These are phyloP conservation scores for Oxalis stricta DNA, from an alignment of 441 rosid species.

Conservation along the genomic window DNA sequence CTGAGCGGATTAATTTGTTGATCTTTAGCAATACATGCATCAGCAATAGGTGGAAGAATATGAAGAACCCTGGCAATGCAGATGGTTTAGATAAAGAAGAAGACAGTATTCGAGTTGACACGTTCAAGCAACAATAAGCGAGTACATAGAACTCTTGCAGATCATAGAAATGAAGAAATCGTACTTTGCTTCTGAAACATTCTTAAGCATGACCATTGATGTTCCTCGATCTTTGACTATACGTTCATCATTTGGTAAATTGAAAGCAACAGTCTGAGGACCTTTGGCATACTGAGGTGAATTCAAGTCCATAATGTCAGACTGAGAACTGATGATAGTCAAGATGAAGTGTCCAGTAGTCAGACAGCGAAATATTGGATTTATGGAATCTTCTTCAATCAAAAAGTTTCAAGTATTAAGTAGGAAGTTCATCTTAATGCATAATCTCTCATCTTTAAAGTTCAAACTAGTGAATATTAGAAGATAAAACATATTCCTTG, in stretches of 20 bases:
- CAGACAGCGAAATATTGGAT: too few relatives aligned
- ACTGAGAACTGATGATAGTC: too few relatives aligned
- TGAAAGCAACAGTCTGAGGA: conserved; percentile 94
- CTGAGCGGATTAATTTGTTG: conserved; percentile 78
- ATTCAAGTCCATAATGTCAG: too few relatives aligned
- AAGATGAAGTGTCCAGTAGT: too few relatives aligned
- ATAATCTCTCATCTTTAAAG: too few relatives aligned
- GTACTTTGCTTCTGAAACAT: conserved; percentile 84
- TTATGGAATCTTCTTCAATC: too few relatives aligned
- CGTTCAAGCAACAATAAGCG: conserved; percentile 8
- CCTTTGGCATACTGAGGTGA: conserved; percentile 77
- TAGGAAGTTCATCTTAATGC: too few relatives aligned
- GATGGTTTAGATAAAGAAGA: too few relatives aligned
- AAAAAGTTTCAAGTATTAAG: too few relatives aligned
- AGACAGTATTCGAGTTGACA: too few relatives aligned
- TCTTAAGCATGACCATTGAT: conserved; percentile 93
- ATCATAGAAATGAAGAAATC: conserved; percentile 8
- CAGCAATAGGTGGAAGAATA: conserved; percentile 80
- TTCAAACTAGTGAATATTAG: too few relatives aligned
- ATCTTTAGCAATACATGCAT: conserved; percentile 48
- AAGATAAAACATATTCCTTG: too few relatives aligned
- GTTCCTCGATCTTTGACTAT: conserved; percentile 86
- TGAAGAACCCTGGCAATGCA: conserved; percentile 67
- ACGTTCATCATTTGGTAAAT: conserved; percentile 90
- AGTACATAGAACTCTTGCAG: background rate